Evolutionary conservation across 2,329 filamentous ascomycete genomes (phyloP).

Genomic region (Pyrenochaeta sp.): DNA sequence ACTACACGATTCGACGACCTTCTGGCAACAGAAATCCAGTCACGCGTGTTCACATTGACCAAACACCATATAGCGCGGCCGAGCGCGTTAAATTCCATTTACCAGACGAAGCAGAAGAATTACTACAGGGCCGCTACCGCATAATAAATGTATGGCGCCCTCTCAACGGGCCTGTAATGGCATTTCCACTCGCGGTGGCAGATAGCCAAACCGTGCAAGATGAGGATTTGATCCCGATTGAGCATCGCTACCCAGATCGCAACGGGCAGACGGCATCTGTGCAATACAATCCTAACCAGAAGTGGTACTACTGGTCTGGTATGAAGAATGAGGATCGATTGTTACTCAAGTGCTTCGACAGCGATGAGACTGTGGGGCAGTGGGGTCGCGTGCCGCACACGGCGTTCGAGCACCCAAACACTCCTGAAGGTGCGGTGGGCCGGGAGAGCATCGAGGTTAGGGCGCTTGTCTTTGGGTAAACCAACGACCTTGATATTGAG

Average conservation of each 20-base stretch:
- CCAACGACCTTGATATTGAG: not conserved
- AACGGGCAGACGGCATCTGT: slow-evolving; percentile 79
- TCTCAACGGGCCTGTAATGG: slow-evolving; percentile 65
- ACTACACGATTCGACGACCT: slow-evolving; percentile 84
- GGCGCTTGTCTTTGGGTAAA: slow-evolving; percentile 79
- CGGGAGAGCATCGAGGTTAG: slow-evolving; percentile 92
- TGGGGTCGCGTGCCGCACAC: slow-evolving; percentile 60
- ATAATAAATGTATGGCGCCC: slow-evolving; percentile 89
- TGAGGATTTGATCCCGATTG: slow-evolving; percentile 73
- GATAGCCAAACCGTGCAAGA: slow-evolving; percentile 64
- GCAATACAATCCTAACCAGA: slow-evolving; percentile 66
- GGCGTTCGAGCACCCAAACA: slow-evolving; percentile 76
- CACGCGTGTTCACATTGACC: slow-evolving; percentile 80
- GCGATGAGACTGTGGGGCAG: slow-evolving; percentile 55
- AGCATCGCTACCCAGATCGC: slow-evolving; percentile 76
- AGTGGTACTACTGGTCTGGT: slow-evolving; percentile 83
- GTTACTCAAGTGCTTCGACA: slow-evolving; percentile 82
- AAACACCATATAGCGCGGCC: slow-evolving; percentile 72
- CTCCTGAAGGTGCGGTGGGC: slow-evolving; percentile 71
- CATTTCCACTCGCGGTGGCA: slow-evolving; percentile 66
- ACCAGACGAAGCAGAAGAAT: slow-evolving; percentile 69
- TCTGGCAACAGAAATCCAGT: slow-evolving; percentile 73
- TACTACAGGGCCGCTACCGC: slow-evolving; percentile 75
- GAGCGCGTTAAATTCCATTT: slow-evolving; percentile 75
- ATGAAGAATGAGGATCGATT: slow-evolving; percentile 78